Evolutionary conservation across 225 moss, liverwort and hornwort genomes (phyloP), one percentile per base, ranked within the genome.

Genomic region (Anthoceros angustus): DNA sequence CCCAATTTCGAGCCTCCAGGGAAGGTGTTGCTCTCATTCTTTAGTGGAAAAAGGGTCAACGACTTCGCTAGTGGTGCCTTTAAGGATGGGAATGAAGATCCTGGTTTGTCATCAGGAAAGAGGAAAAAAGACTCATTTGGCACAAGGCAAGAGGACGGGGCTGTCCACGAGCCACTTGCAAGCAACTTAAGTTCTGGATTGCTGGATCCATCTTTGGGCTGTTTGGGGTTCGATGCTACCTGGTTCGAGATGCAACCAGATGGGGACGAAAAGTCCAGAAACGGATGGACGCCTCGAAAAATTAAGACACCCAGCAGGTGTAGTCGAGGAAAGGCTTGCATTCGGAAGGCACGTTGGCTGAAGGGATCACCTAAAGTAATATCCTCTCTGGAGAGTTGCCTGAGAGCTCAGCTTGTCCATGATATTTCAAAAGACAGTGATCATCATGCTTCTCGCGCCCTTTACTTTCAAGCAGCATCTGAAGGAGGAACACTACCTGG

Each of bases 371-470:
- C 91, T 5, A 83, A 86, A 70, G 81, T 85, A 12, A 80, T 95
- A 20, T 88, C 95, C 12, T 91, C 91, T 5, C 70, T 95, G 71
- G 95, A 95, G 76, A 91, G 91, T 67, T 91, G 91, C 66, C 84
- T 95, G 23, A 76, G 84, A 74, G 95, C 95, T 20, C 95, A 95
- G 73, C 74, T 87, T 67, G 72, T 65, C 20, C 78, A 79, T 70
- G 62, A 67, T 70, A 25, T 62, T 62, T 45, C 63, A 12, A 77
- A 73, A 49, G 77, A 84, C 14, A 78, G 78, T 70, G 70, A 63
- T n/a, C 72, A 73, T 65, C 63, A 71, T 18, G 78, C 85, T 50
- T 71, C 68, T 41, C 83, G 88, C 40, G 69, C 85, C 49, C 72
- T 86, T 32, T 76, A 84, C 69, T 85, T 86, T 69, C 74, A 79